Conservation (phyloP, 2,329 filamentous ascomycete genomes). For the Exutisphaerella laricina region DNA sequence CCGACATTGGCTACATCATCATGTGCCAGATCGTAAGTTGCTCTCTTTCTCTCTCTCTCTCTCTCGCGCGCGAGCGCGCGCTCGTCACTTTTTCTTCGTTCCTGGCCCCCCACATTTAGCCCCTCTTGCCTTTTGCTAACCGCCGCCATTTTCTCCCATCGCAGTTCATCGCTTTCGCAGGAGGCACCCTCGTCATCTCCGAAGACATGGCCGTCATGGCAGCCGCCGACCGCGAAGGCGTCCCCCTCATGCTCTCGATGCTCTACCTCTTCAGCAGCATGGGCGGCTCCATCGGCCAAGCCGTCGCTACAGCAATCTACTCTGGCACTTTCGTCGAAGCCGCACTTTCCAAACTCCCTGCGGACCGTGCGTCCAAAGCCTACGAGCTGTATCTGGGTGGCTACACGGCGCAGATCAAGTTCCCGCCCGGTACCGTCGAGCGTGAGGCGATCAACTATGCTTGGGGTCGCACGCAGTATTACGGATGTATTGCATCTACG, state of each 20-base stretch:
- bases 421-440: slow-evolving; percentile 38
- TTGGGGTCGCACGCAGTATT: slow-evolving; percentile 45
- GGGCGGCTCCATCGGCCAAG: slow-evolving; percentile 27
- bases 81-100: too few relatives aligned
- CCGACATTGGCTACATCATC: slow-evolving; percentile 46
- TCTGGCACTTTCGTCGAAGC: slow-evolving; percentile 26
- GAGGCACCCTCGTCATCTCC: slow-evolving; percentile 50
- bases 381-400: slow-evolving; percentile 25
- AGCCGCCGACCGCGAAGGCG: slow-evolving; percentile 27
- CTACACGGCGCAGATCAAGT: slow-evolving; percentile 26
- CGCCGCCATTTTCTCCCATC: neutral
- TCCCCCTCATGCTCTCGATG: slow-evolving; percentile 36
- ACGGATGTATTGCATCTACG: slow-evolving; percentile 37
- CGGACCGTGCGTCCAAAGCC: slow-evolving; percentile 27
- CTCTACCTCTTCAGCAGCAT: slow-evolving; percentile 30
- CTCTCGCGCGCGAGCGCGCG: too few relatives aligned
- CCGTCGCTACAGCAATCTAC: slow-evolving; percentile 29
- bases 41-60: too few relatives aligned
- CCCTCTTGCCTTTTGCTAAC: neutral
- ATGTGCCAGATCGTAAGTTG: slow-evolving; percentile 47
- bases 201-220: slow-evolving; percentile 55
- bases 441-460: slow-evolving; percentile 43
- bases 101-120: too few relatives aligned
- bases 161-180: slow-evolving; percentile 49
- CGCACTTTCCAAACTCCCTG: slow-evolving; percentile 12